Conservation (phyloP, 2,329 filamentous ascomycete genomes). For the Elsinoe arachidis region DNA sequence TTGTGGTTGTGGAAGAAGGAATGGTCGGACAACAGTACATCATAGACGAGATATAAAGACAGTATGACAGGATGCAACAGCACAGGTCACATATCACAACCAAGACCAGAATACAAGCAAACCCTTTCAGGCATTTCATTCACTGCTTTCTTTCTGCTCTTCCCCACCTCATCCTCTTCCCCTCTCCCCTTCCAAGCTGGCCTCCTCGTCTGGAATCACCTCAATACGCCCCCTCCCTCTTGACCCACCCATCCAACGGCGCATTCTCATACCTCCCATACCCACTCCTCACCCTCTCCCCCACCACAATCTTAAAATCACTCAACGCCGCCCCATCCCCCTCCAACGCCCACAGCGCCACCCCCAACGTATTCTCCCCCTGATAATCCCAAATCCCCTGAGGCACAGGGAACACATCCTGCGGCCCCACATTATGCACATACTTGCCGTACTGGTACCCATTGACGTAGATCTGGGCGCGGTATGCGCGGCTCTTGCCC, state of each 20-base stretch:
- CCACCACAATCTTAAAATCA: slow-evolving; percentile 26
- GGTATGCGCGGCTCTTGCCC: slow-evolving; percentile 35
- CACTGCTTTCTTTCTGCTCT: neutral
- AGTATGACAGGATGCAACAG: neutral
- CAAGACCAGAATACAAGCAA: neutral
- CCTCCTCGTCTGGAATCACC: no score
- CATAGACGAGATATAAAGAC: neutral
- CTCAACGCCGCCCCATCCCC: slow-evolving; percentile 48
- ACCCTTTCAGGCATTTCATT: no score
- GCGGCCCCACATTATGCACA: slow-evolving; percentile 66
- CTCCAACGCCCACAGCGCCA: slow-evolving; percentile 61
- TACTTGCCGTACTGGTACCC: slow-evolving; percentile 65
- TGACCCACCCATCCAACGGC: slow-evolving; percentile 24
- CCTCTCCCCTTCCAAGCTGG: no score
- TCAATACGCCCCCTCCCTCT: slow-evolving; percentile 27
- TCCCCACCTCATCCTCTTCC: neutral
- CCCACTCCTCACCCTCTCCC: slow-evolving; percentile 26
- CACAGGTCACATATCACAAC: no score
- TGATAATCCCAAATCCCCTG: slow-evolving; percentile 64
- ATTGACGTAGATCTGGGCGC: slow-evolving; percentile 60
- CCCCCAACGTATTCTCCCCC: slow-evolving; percentile 59
- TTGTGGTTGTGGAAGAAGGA: slow-evolving; percentile 7
- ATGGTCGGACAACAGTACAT: neutral
- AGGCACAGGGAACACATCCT: slow-evolving; percentile 62
- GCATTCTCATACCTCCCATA: slow-evolving; percentile 25